phyloP scores from a whole-genome alignment of 176 grass and related monocot genomes.

The Ampelocalamus luodianensis region DNA sequence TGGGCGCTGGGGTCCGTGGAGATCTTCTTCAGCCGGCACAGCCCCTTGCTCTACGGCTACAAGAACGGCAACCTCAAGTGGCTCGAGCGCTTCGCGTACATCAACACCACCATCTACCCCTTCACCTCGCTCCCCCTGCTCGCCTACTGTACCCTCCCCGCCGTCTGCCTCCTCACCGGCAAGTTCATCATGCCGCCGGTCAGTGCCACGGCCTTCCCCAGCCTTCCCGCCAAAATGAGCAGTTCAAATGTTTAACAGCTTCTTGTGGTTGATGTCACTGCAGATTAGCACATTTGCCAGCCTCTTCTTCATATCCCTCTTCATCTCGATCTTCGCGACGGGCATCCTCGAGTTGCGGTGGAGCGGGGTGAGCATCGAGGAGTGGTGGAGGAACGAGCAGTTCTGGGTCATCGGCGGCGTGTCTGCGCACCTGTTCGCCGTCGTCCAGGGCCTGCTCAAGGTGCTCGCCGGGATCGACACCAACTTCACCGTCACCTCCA shows the following conservation, averaged over 20 bases:
- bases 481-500: constrained; percentile 97
- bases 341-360: constrained; percentile 93
- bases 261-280: neutral
- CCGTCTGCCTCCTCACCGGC: constrained; percentile 95
- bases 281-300: constrained; percentile 99
- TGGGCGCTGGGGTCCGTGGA: constrained; percentile 99
- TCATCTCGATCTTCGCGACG: constrained; percentile 99
- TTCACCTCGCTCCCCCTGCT: constrained; percentile 91
- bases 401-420: constrained; percentile 99
- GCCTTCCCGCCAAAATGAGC: neutral
- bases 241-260: constrained; percentile 1
- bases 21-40: constrained; percentile 99
- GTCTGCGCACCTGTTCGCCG: constrained; percentile 88
- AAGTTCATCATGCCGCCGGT: constrained; percentile 99
- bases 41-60: constrained; percentile 89
- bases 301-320: constrained; percentile 95
- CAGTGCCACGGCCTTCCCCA: constrained; percentile 3
- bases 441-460: constrained; percentile 95
- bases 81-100: constrained; percentile 99
- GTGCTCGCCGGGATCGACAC: constrained; percentile 89
- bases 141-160: constrained; percentile 91
- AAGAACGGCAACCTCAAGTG: constrained; percentile 97
- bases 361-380: constrained; percentile 99
- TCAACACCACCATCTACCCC: constrained; percentile 99
- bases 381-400: constrained; percentile 99